Percentiles rank a stretch among this genome's conserved stretches.
Conservation (phyloP, 2,329 filamentous ascomycete genomes). For the Coniochaeta sp. region DNA sequence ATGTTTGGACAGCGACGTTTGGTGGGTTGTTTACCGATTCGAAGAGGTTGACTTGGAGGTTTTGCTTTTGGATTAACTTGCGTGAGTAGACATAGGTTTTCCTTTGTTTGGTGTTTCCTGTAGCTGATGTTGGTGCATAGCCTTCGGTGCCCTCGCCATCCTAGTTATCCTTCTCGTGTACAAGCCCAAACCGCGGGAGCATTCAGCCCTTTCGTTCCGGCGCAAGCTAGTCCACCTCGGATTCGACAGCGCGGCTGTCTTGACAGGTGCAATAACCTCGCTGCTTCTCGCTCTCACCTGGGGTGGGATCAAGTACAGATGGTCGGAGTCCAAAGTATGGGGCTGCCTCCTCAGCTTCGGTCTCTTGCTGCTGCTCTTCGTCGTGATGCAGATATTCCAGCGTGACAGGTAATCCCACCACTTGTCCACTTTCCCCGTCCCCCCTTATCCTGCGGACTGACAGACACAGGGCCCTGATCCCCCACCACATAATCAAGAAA, state of each 20-base stretch:
- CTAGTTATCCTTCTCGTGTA: neutral
- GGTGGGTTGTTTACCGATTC: constrained; percentile 5
- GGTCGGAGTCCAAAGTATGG: constrained; percentile 29
- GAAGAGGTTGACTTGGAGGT: constrained; percentile 6
- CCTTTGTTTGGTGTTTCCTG: constrained; percentile 2
- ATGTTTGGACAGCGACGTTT: too few relatives aligned
- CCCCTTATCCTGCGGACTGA: neutral
- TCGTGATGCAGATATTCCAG: constrained; percentile 53
- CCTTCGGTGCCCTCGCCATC: neutral
- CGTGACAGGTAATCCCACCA: constrained; percentile 35
- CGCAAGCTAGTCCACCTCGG: neutral
- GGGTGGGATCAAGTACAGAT: constrained; percentile 23
- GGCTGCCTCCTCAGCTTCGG: constrained; percentile 53
- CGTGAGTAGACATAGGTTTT: constrained; percentile 12
- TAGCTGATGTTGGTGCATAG: constrained; percentile 22
- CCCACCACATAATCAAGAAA: neutral
- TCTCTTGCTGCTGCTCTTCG: constrained; percentile 32
- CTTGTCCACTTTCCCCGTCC: too few relatives aligned
- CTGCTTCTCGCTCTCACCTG: neutral
- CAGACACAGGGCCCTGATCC: neutral
- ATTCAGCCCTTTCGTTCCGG: neutral
- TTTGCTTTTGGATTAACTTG: constrained; percentile 9
- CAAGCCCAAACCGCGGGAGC: neutral
- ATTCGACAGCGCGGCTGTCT: neutral
- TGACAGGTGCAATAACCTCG: neutral